These are phyloP conservation scores for Trichoderma simmonsii DNA, from an alignment of 2,329 filamentous ascomycete species.

Conservation along the genomic window DNA sequence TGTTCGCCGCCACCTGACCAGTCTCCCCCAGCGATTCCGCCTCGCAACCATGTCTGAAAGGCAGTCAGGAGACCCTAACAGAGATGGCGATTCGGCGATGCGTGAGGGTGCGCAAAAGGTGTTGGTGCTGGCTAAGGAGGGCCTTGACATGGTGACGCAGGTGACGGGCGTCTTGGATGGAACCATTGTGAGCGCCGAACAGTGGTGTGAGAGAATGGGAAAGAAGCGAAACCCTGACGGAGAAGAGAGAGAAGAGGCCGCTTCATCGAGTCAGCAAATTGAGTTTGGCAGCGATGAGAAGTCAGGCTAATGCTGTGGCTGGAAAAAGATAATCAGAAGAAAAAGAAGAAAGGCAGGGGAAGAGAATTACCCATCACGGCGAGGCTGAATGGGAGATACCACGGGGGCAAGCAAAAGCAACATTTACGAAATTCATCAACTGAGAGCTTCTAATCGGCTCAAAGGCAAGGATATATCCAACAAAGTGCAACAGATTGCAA, in stretches of 20 bases:
- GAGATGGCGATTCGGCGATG: conserved; percentile 37
- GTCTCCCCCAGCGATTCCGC: conserved; percentile 78
- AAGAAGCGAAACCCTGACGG: conserved; percentile 30
- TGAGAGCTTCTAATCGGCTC: background rate
- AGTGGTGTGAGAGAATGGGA: conserved; percentile 81
- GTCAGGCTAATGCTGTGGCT: conserved; percentile 24
- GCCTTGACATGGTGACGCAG: conserved; percentile 90
- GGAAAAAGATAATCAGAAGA: too few species aligned
- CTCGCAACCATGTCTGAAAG: conserved; percentile 57
- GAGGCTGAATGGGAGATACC: background rate
- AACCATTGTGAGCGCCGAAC: conserved; percentile 85
- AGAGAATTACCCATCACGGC: background rate
- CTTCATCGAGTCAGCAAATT: conserved; percentile 22
- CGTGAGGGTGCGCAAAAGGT: conserved; percentile 68
- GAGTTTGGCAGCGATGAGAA: conserved; percentile 31
- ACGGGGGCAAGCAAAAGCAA: background rate
- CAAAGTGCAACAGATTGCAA: background rate
- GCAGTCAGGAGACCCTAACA: conserved; percentile 27
- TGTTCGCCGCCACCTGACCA: conserved; percentile 79
- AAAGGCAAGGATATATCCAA: background rate
- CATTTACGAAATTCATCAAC: background rate
- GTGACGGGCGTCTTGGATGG: conserved; percentile 84
- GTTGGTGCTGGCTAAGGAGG: conserved; percentile 82
- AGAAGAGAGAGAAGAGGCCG: conserved; percentile 27
- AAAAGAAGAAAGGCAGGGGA: background rate